Conservation (phyloP, 2,329 filamentous ascomycete species). For the Diaporthe nobilis region DNA sequence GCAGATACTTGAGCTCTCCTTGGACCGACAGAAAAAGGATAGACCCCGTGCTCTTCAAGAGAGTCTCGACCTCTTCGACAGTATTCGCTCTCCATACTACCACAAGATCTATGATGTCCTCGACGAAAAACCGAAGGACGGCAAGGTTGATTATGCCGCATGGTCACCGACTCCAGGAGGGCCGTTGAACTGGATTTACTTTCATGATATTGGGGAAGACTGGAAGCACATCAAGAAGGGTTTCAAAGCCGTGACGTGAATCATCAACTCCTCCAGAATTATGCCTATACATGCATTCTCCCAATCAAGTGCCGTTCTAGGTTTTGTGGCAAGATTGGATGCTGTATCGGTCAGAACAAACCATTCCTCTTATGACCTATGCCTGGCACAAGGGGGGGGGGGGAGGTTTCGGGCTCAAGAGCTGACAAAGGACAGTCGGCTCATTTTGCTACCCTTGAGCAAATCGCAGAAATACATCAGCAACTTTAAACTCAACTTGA, state of each 20-base stretch:
- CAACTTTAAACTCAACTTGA: too few relatives aligned
- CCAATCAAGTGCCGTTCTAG: too few relatives aligned
- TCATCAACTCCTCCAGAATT: too few relatives aligned
- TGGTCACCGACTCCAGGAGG: conserved; percentile 34
- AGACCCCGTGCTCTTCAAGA: background rate
- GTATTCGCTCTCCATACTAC: conserved; percentile 24
- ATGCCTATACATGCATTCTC: too few relatives aligned
- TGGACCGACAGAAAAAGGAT: background rate
- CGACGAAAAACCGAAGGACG: conserved; percentile 19
- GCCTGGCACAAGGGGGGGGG: too few relatives aligned
- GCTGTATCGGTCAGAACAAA: too few relatives aligned
- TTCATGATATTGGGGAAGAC: conserved; percentile 23
- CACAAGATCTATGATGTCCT: conserved; percentile 34
- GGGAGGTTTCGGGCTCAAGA: too few relatives aligned
- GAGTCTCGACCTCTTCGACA: conserved; percentile 11
- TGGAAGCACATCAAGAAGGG: background rate
- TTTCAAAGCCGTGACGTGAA: accelerated
- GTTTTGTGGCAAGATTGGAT: too few relatives aligned
- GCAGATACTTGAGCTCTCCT: conserved; percentile 18
- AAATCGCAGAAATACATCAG: too few relatives aligned
- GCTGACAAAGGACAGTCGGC: too few relatives aligned
- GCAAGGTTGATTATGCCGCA: conserved; percentile 27
- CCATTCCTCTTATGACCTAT: too few relatives aligned
- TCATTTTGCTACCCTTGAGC: too few relatives aligned
- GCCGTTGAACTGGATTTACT: conserved; percentile 32